Base-by-base conservation (phyloP, 2,329 filamentous ascomycete genomes). In the Trichoderma sp. region DNA sequence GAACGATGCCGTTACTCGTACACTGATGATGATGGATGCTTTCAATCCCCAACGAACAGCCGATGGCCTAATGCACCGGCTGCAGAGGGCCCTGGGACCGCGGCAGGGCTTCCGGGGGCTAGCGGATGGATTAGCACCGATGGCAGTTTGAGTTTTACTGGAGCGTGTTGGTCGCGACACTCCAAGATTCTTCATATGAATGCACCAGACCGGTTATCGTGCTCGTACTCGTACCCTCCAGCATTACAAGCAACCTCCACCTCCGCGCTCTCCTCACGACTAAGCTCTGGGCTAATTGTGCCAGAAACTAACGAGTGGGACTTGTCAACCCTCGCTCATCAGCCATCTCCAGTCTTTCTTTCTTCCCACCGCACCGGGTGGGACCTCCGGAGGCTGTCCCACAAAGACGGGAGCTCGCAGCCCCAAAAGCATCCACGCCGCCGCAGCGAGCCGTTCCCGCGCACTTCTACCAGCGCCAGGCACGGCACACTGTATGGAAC, bases 31-130 rank as follows among this genome's bases (percentile, higher is more conserved):
- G 14, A 34, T n/a, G 24, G 24, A 28, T 57, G 64, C 51, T 39
- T 21, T 58, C 11, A 34, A 28, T 60, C 36, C 77, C 77, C 77
- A 78, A 75, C 74, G 75, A 72, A 76, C 73, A 72, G 77, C 77
- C 77, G 73, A 76, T 75, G 74, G 77, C 74, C 77, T 78, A 77
- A 79, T 76, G 76, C 76, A 78, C 74, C 60, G 58, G 58, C 71
- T 70, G 71, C 71, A 70, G 66, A 72, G 60, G 63, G 43, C 60
- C 51, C 66, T 70, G 43, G 71, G 47, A 70, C 71, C 71, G 71
- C 66, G 71, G 71, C 66, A 70, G 66, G 32, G 34, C 26, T 72
- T 72, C 71, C 71, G 71, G 68, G 36, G 56, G 68, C 60, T 70
- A 70, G 68, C 24, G 68, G 68, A 18, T 30, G n/a, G 53, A 36